Evolutionary conservation across 169 alveolate species (phyloP).

Genomic region (Cryptosporidium viatorum): DNA sequence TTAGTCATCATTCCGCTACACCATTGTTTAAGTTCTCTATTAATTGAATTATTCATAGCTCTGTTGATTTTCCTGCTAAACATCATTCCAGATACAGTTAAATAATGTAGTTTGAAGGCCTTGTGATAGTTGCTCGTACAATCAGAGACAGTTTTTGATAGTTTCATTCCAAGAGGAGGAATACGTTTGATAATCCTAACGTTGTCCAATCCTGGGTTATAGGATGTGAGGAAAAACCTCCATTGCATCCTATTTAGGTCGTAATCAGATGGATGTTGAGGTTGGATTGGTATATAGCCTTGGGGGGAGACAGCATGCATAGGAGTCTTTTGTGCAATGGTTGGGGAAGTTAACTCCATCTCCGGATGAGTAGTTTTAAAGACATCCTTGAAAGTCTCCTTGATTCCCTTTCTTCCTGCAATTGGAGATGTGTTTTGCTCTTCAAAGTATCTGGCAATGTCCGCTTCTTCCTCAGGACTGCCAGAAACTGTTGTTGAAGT

Average conservation of each 20-base stretch:
- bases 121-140: conserved; percentile 13
- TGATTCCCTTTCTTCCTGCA: neutral
- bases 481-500: neutral
- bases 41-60: neutral
- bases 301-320: neutral
- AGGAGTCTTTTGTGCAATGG: neutral
- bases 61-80: conserved; percentile 23
- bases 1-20: conserved; percentile 48
- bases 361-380: neutral
- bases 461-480: neutral
- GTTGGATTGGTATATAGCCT: neutral
- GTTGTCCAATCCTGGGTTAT: conserved; percentile 34
- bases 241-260: conserved; percentile 65
- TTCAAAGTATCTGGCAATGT: conserved; percentile 6
- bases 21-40: conserved; percentile 54
- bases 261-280: conserved; percentile 15
- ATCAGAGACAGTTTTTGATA: conserved; percentile 24
- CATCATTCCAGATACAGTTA: conserved; percentile 36
- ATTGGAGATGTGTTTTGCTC: conserved; percentile 23
- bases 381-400: neutral
- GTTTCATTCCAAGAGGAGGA: conserved; percentile 60
- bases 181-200: conserved; percentile 2
- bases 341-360: conserved; percentile 2
- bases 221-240: conserved; percentile 15
- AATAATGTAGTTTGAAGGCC: conserved; percentile 23